A percentile compares a stretch with the other conserved stretches of the same genome.
phyloP scores from a whole-genome alignment of 176 grass and related monocot genomes.

The Carex myosuroides region DNA sequence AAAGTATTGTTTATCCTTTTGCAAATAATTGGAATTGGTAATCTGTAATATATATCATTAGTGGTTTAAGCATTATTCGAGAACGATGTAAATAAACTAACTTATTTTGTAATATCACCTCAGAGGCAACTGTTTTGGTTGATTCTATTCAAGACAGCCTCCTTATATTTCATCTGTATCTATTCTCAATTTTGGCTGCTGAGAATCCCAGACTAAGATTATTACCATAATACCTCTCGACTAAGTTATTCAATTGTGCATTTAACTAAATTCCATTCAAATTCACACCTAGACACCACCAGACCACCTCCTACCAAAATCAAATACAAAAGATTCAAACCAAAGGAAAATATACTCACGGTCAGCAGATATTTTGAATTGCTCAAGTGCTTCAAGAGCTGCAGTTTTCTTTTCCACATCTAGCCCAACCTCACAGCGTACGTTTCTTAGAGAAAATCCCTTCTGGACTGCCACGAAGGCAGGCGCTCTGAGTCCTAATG shows the following conservation, averaged over 20 bases:
- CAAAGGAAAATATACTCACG: conserved; percentile 36
- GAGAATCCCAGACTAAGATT: background rate
- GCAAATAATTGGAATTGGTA: background rate
- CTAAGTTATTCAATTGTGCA: background rate
- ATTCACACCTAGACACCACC: background rate
- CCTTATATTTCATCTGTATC: background rate
- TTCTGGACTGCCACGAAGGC: background rate
- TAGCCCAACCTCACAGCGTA: conserved; percentile 57
- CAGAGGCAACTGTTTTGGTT: background rate
- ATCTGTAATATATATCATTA: background rate
- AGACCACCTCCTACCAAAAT: background rate
- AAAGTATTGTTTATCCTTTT: background rate
- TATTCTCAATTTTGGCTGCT: background rate
- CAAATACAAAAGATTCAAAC: background rate
- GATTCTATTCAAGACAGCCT: background rate
- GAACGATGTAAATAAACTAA: background rate
- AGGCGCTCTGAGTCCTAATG: background rate
- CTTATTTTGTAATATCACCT: background rate
- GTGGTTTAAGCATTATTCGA: conserved; percentile 20
- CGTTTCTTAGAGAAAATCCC: background rate
- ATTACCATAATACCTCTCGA: background rate
- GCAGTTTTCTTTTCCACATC: conserved; percentile 35
- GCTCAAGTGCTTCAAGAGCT: conserved; percentile 64
- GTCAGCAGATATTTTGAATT: conserved; percentile 95
- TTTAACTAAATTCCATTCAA: background rate